Percentiles rank a stretch among this genome's conserved stretches.
These are phyloP conservation scores for Fusarium falciforme DNA, from an alignment of 2,329 filamentous ascomycete genomes.

Conservation along the genomic window DNA sequence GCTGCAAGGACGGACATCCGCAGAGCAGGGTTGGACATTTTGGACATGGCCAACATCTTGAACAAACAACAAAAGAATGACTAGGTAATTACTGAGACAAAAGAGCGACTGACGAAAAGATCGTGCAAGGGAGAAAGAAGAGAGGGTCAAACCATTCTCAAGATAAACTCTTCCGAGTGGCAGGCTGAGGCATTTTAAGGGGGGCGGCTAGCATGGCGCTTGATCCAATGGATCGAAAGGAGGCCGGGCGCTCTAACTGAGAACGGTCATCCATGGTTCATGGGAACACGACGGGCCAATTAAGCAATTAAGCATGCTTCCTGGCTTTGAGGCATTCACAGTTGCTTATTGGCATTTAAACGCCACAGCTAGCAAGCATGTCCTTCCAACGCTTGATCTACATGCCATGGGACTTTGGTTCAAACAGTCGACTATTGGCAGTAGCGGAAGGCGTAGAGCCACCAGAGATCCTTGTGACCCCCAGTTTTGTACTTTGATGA, in stretches of 20 bases:
- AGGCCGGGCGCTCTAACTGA: not conserved
- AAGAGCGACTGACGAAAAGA: not conserved
- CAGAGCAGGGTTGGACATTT: constrained; percentile 22
- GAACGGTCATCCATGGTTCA: not conserved
- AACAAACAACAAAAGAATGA: not conserved
- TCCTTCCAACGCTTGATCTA: not conserved
- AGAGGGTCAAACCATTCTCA: not conserved
- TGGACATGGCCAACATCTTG: constrained; percentile 22
- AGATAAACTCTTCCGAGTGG: not conserved
- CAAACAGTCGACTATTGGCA: not conserved
- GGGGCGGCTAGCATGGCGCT: not conserved
- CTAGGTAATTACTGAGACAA: not conserved
- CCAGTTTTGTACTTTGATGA: not conserved
- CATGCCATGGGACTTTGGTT: not conserved
- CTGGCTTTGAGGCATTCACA: not conserved
- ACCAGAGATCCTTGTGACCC: not conserved
- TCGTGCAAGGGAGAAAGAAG: not conserved
- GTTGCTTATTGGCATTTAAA: not conserved
- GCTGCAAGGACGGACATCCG: constrained; percentile 12
- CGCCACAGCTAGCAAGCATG: not conserved
- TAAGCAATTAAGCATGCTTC: not conserved
- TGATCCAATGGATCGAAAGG: not conserved
- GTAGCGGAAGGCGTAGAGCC: not conserved
- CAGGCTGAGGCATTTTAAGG: not conserved
- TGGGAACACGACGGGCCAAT: not conserved